phyloP scores from a whole-genome alignment of 1,284 basidiomycete genomes.

The Fistulina hepatica region DNA sequence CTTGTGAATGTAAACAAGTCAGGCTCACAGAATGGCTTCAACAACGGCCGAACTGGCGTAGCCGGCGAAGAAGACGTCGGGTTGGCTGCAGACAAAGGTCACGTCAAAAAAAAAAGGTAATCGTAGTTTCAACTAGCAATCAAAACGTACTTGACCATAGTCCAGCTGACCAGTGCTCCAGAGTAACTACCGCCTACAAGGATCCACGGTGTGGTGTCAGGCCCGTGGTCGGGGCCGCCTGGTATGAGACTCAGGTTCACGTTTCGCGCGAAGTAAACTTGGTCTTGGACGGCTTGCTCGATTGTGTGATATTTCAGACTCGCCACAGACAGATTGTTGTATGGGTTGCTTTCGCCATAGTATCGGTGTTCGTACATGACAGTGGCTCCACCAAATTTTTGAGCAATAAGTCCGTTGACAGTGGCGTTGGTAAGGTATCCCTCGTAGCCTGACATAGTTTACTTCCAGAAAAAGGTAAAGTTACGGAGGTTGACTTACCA shows the following conservation, averaged over 20 bases:
- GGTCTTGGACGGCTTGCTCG: slow-evolving; percentile 62
- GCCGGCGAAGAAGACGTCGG: slow-evolving; percentile 53
- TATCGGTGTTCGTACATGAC: slow-evolving; percentile 44
- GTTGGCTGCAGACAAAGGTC: slow-evolving; percentile 36
- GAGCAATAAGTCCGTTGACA: slow-evolving; percentile 56
- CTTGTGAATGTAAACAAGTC: not conserved
- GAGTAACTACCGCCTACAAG: slow-evolving; percentile 63
- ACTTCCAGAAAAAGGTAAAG: not conserved
- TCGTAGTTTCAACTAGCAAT: not conserved
- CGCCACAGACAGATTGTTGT: slow-evolving; percentile 45
- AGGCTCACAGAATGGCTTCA: slow-evolving; percentile 46
- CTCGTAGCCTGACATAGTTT: slow-evolving; percentile 30
- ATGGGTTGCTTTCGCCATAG: slow-evolving; percentile 42
- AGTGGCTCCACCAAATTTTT: slow-evolving; percentile 51
- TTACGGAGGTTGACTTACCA: slow-evolving; percentile 14
- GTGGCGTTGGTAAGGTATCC: slow-evolving; percentile 54
- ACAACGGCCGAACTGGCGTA: slow-evolving; percentile 67
- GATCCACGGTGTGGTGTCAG: slow-evolving; percentile 55
- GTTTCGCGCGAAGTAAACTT: slow-evolving; percentile 59
- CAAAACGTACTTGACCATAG: slow-evolving; percentile 51
- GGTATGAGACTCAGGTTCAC: slow-evolving; percentile 59
- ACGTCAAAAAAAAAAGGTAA: slow-evolving; percentile 5
- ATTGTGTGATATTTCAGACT: slow-evolving; percentile 52
- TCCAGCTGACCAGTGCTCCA: slow-evolving; percentile 56
- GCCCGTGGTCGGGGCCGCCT: slow-evolving; percentile 43